phyloP scores from a whole-genome alignment of 2,329 filamentous ascomycete species.

The Rhinocladiella mackenziei region DNA sequence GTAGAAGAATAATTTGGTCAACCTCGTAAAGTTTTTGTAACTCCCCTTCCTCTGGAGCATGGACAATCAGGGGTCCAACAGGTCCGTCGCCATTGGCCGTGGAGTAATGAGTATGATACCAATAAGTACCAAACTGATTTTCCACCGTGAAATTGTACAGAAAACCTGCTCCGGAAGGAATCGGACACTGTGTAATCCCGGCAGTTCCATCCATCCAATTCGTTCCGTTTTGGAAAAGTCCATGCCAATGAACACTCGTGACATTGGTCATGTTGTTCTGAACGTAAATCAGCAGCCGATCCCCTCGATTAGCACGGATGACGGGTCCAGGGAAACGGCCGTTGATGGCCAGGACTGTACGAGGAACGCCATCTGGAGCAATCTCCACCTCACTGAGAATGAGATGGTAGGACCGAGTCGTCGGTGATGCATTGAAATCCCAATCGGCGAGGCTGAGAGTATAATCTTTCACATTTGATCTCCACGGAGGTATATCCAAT shows the following conservation, averaged over 20 bases:
- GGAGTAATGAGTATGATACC: conserved; percentile 61
- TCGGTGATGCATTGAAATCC: too few relatives aligned
- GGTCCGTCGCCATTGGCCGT: conserved; percentile 31
- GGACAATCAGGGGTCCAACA: conserved; percentile 27
- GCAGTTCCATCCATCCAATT: conserved; percentile 56
- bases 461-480: too few relatives aligned
- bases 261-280: conserved; percentile 63
- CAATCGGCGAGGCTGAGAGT: too few relatives aligned
- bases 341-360: too few relatives aligned
- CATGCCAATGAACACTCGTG: conserved; percentile 62
- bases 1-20: conserved; percentile 25
- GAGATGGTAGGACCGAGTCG: too few relatives aligned
- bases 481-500: too few relatives aligned
- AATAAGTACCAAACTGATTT: conserved; percentile 53
- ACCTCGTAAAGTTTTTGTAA: conserved; percentile 27
- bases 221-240: conserved; percentile 54
- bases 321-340: too few relatives aligned
- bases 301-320: too few relatives aligned
- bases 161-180: conserved; percentile 49
- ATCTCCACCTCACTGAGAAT: too few relatives aligned
- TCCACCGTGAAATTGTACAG: conserved; percentile 59
- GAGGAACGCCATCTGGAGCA: too few relatives aligned
- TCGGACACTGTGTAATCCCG: conserved; percentile 51
- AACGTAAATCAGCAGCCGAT: conserved; percentile 64
- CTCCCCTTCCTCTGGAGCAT: too few relatives aligned